Conservation (phyloP, 495 filamentous ascomycete genomes). For the Rhypophila decipiens region DNA sequence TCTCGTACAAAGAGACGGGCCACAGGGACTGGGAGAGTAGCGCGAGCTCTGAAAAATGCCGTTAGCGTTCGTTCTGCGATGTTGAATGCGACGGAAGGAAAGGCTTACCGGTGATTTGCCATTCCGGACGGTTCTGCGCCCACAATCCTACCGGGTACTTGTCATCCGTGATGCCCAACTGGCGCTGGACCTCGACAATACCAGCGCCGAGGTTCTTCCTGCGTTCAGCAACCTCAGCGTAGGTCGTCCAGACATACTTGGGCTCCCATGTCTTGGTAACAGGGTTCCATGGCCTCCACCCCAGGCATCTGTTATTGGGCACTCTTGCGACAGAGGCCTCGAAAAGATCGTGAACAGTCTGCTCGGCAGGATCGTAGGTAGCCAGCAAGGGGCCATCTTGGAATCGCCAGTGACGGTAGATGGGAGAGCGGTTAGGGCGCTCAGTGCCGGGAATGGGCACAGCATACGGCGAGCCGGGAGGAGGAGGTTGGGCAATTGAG, state of each 20-base stretch:
- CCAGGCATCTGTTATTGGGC: slow-evolving; percentile 66
- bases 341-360: slow-evolving; percentile 76
- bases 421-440: slow-evolving; percentile 59
- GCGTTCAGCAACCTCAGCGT: slow-evolving; percentile 69
- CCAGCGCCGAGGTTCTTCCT: slow-evolving; percentile 83
- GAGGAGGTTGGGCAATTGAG: slow-evolving; percentile 45
- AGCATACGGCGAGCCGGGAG: slow-evolving; percentile 55
- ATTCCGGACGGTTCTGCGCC: slow-evolving; percentile 94
- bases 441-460: slow-evolving; percentile 69
- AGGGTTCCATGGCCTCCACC: slow-evolving; percentile 73
- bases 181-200: slow-evolving; percentile 72
- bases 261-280: slow-evolving; percentile 66
- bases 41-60: slow-evolving; percentile 63
- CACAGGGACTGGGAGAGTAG: slow-evolving; percentile 84
- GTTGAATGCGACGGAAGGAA: too few relatives aligned
- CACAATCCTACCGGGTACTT: slow-evolving; percentile 88
- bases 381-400: slow-evolving; percentile 61
- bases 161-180: slow-evolving; percentile 53
- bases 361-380: slow-evolving; percentile 65
- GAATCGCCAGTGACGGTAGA: slow-evolving; percentile 81
- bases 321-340: slow-evolving; percentile 53
- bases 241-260: slow-evolving; percentile 77
- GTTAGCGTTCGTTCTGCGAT: too few relatives aligned
- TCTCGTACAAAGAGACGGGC: slow-evolving; percentile 94
- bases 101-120: slow-evolving; percentile 88